Conservation (phyloP, 2,329 filamentous ascomycete species). For the Penicillium sp. region DNA sequence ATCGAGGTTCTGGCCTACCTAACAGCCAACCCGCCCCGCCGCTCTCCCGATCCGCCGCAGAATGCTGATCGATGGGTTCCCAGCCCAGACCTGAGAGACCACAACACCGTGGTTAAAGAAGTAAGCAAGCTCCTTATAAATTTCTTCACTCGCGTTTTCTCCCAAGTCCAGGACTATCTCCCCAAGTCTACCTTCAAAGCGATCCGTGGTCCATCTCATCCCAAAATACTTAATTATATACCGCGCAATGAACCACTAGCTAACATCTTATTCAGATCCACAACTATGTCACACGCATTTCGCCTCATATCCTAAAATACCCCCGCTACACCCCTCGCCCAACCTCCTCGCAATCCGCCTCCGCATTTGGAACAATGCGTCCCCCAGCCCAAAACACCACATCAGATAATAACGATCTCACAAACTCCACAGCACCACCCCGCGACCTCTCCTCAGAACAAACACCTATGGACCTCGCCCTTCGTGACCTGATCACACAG, state of each 20-base stretch:
- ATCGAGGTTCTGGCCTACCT: slow-evolving; percentile 46
- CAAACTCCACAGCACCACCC: neutral
- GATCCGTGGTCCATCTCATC: neutral
- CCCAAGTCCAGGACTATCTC: neutral
- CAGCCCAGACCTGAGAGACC: slow-evolving; percentile 45
- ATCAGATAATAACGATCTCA: slow-evolving; percentile 1
- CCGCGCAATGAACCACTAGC: neutral
- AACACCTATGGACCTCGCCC: slow-evolving; percentile 40
- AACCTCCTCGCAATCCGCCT: slow-evolving; percentile 21
- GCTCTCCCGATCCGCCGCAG: slow-evolving; percentile 40
- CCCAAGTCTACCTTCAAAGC: neutral
- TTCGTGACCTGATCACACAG: slow-evolving; percentile 37
- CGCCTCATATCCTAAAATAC: slow-evolving; percentile 41
- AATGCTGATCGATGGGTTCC: slow-evolving; percentile 36
- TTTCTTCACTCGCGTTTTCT: neutral
- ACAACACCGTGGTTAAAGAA: slow-evolving; percentile 49
- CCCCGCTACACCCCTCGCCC: slow-evolving; percentile 31
- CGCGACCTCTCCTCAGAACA: slow-evolving; percentile 11
- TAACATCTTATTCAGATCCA: slow-evolving; percentile 33
- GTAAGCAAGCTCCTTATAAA: slow-evolving; percentile 24
- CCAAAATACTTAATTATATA: neutral
- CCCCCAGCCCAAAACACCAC: slow-evolving; percentile 11
- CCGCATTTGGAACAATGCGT: slow-evolving; percentile 21
- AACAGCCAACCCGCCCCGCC: slow-evolving; percentile 42
- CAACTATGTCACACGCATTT: slow-evolving; percentile 42